phyloP scores from a whole-genome alignment of 108 stramenopile genomes.

The Nitzschia palea region DNA sequence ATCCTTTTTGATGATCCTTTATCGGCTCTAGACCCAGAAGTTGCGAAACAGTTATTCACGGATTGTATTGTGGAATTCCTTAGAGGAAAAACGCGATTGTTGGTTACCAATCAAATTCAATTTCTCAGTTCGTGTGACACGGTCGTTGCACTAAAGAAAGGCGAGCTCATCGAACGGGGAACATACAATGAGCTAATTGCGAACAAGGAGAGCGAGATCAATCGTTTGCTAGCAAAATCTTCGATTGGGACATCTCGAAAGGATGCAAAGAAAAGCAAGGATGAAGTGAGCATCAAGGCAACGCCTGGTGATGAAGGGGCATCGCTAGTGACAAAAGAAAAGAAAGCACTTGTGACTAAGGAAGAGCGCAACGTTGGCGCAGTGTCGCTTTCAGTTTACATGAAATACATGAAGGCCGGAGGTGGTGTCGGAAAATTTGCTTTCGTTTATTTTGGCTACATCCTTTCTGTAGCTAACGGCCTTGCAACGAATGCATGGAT shows the following conservation, averaged over 20 bases:
- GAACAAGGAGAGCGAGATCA: constrained; percentile 61
- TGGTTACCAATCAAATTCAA: constrained; percentile 93
- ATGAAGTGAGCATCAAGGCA: constrained; percentile 1
- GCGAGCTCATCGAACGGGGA: constrained; percentile 74
- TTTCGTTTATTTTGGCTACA: constrained; percentile 46
- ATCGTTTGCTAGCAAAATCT: constrained; percentile 47
- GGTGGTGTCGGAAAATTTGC: constrained; percentile 55
- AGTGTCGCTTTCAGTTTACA: constrained; percentile 55
- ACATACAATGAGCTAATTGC: constrained; percentile 61
- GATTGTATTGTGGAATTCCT: constrained; percentile 70
- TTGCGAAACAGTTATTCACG: constrained; percentile 73
- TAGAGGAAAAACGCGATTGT: constrained; percentile 75
- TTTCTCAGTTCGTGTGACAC: constrained; percentile 69
- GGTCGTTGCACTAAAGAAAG: constrained; percentile 65
- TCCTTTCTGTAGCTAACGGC: constrained; percentile 52
- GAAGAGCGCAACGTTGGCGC: constrained; percentile 72
- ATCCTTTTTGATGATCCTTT: constrained; percentile 88
- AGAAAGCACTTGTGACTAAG: constrained; percentile 45
- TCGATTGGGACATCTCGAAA: constrained; percentile 1
- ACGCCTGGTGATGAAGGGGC: constrained; percentile 16
- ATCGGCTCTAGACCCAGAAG: constrained; percentile 84
- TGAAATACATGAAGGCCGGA: constrained; percentile 62
- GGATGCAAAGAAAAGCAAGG: constrained; percentile 3
- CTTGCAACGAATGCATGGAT: constrained; percentile 52
- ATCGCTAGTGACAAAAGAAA: neutral